A percentile compares a stretch with the other conserved stretches of the same genome.
phyloP scores from a whole-genome alignment of 129 eudicot species.

The Lactuca saligna region DNA sequence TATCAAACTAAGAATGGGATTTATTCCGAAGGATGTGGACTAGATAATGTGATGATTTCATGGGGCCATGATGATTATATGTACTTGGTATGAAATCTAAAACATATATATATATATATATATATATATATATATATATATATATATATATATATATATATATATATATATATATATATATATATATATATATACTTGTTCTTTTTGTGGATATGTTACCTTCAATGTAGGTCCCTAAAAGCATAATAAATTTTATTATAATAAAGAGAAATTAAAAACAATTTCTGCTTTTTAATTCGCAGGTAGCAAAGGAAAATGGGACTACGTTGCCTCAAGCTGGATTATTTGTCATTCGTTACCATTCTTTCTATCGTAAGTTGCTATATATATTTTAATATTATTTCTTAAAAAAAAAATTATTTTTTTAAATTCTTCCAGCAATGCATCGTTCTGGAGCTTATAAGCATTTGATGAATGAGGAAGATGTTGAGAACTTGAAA shows the following conservation, averaged over 20 bases:
- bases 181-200: background rate
- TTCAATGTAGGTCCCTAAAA: background rate
- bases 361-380: constrained; percentile 78
- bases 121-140: background rate
- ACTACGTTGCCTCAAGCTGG: constrained; percentile 82
- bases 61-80: constrained; percentile 99
- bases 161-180: background rate
- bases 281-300: background rate
- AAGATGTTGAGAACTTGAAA: constrained; percentile 73
- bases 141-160: background rate
- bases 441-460: constrained; percentile 77
- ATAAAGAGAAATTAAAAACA: background rate
- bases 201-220: background rate
- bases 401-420: background rate
- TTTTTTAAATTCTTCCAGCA: constrained; percentile 50
- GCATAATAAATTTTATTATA: background rate
- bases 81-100: constrained; percentile 61
- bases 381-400: background rate
- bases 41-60: constrained; percentile 75
- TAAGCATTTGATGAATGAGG: constrained; percentile 79
- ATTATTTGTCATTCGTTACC: constrained; percentile 72
- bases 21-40: constrained; percentile 80
- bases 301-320: constrained; percentile 86
- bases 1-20: constrained; percentile 74
- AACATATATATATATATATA: background rate